Percentiles rank a stretch among this genome's conserved stretches.
Conservation (phyloP, 2,329 filamentous ascomycete genomes). For the Aureobasidium vineae region DNA sequence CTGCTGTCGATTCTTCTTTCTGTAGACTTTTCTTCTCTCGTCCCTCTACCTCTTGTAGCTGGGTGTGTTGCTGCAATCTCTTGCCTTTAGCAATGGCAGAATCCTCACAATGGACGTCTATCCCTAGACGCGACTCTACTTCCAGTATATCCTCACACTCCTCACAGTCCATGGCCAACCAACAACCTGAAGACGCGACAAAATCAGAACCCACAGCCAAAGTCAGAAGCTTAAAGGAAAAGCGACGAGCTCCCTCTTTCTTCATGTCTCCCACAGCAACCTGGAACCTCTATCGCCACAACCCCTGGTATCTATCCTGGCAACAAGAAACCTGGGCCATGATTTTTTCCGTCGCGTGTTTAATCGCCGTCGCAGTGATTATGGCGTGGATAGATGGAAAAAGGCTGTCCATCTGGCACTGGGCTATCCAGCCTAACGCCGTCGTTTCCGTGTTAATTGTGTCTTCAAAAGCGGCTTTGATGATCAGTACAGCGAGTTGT, state of each 20-base stretch:
- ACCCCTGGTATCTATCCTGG: slow-evolving; percentile 8
- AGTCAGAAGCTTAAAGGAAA: background rate
- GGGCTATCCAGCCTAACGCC: slow-evolving; percentile 14
- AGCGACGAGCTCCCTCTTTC: background rate
- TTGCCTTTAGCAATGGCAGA: background rate
- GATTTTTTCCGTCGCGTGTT: background rate
- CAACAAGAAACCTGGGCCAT: slow-evolving; percentile 24
- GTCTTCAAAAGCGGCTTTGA: background rate
- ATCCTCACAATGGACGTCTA: background rate
- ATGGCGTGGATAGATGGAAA: slow-evolving; percentile 8
- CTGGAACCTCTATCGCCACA: slow-evolving; percentile 13
- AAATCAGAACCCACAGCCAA: background rate
- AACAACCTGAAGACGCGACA: background rate
- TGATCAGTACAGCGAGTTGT: slow-evolving; percentile 13
- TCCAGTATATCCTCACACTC: background rate
- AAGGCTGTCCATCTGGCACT: slow-evolving; percentile 11
- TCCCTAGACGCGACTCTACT: background rate
- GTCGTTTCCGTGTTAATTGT: slow-evolving; percentile 16
- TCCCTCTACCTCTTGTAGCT: background rate
- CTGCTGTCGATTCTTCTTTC: no score
- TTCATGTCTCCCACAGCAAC: slow-evolving; percentile 8
- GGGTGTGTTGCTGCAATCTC: background rate
- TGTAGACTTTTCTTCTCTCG: no score
- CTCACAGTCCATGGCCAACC: background rate
- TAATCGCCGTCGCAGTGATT: slow-evolving; percentile 3